phyloP scores from a whole-genome alignment of 2,329 filamentous ascomycete genomes.

The Pestalotiopsis sp. region DNA sequence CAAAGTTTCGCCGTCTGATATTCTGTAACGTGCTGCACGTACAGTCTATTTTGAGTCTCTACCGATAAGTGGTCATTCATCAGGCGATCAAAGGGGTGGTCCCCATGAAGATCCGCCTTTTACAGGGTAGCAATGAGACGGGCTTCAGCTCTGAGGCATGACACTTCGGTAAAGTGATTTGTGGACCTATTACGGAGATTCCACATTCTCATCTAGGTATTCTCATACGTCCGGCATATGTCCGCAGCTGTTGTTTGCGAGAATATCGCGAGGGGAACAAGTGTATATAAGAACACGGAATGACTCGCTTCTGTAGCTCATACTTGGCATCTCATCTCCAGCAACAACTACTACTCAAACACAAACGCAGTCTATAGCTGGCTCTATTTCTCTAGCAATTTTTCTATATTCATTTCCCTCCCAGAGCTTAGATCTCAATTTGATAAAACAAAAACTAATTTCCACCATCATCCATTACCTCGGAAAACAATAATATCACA shows the following conservation, averaged over 20 bases:
- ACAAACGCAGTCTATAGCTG: background rate
- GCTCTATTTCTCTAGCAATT: background rate
- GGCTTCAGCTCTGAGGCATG: constrained; percentile 2
- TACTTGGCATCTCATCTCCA: background rate
- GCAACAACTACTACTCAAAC: background rate
- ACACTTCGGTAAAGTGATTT: background rate
- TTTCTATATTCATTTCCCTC: background rate
- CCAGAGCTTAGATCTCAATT: background rate
- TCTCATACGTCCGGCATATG: background rate
- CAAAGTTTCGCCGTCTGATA: background rate
- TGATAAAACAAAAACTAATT: background rate
- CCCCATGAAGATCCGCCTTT: background rate
- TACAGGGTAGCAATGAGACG: background rate
- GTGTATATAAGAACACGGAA: background rate
- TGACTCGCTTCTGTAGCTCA: background rate
- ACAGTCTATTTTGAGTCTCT: background rate
- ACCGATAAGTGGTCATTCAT: background rate
- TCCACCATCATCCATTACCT: background rate
- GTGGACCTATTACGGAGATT: background rate
- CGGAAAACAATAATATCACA: background rate
- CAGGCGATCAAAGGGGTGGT: background rate
- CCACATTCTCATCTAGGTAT: background rate
- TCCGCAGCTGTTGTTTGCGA: background rate
- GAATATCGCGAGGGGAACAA: background rate
- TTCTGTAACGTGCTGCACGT: constrained; percentile 2